Evolutionary conservation across 2,329 filamentous ascomycete genomes (phyloP), one percentile per base, ranked within the genome.

Genomic region (Fusarium miscanthi): DNA sequence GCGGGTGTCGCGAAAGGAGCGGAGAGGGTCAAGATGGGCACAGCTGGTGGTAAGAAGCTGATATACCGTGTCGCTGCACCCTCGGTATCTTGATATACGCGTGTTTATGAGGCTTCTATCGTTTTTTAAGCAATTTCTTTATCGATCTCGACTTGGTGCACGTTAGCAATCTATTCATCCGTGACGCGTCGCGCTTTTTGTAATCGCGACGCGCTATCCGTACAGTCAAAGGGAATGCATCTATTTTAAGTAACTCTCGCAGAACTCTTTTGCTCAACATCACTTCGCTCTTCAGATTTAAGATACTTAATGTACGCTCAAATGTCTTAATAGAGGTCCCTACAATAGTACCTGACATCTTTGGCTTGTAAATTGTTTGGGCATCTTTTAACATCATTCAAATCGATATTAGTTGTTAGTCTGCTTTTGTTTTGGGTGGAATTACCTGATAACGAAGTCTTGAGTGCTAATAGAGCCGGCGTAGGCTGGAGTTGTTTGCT

Each of bases 21-120:
- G 0, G 58, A 60, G 30, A 60, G 58, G 14, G 58, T 60, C 0
- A 60, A 60, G 46, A 53, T 60, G 58, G 58, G 58, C 3, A 60
- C 58, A 2, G 58, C 58, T 19, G 58, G 58, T 53, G 58, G 58
- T 11, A 60, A 23, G 21, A 60, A 60, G 23, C 46, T 60, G 30
- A 60, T 60, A 42, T 60, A 53, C 19, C 37, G 46, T 8, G 46
- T 60, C 11, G 19, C 46, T 37, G 9, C 12, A 6, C 37, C 38
- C 2, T 27, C 37, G 2, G 7, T 38, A 19, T 60, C 37, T 19
- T 53, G 4, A 43, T n/a, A 3, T 35, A n/a, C 1, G 35, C 3
- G 16, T 17, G 13, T 2, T 19, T 25, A 19, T 25, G 38, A n/a
- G 5, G 30, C 5, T n/a, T n/a, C 13, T 27, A 11, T 30, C 3